phyloP scores from a whole-genome alignment of 805 yeast species.

The Pichia heedii region DNA sequence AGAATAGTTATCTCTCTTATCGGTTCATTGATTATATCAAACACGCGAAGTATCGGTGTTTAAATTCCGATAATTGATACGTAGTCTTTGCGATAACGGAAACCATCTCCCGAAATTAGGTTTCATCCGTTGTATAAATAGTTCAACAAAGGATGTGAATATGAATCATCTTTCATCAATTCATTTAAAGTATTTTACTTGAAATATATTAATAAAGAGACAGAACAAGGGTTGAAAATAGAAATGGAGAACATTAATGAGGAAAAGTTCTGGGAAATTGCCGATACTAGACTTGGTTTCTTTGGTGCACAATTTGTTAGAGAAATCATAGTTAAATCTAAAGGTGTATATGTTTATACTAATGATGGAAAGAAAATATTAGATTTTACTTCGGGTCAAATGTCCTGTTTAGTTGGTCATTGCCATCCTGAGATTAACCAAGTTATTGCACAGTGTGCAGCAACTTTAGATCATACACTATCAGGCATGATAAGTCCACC shows the following conservation, averaged over 20 bases:
- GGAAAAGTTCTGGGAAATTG: conserved; percentile 11
- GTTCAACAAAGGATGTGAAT: no score
- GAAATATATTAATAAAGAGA: no score
- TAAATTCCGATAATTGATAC: no score
- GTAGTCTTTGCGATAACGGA: no score
- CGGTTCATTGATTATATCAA: no score
- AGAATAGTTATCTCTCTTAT: no score
- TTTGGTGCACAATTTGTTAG: conserved; percentile 17
- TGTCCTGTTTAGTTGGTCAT: conserved; percentile 23
- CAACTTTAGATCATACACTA: conserved; percentile 19
- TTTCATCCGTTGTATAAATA: no score
- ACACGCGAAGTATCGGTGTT: no score
- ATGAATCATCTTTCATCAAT: no score
- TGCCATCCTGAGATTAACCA: conserved; percentile 21
- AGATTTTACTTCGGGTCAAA: conserved; percentile 24
- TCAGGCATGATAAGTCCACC: conserved; percentile 24
- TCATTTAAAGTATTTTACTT: no score
- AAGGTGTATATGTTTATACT: conserved; percentile 20
- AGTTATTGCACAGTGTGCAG: conserved; percentile 17
- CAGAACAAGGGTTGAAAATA: background rate
- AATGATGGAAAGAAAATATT: conserved; percentile 17
- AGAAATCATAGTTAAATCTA: conserved; percentile 15
- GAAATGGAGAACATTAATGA: background rate
- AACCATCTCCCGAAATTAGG: no score
- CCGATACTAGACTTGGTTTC: conserved; percentile 10